phyloP scores from a whole-genome alignment of 306 rosid species.

The Mimosa bimucronata region DNA sequence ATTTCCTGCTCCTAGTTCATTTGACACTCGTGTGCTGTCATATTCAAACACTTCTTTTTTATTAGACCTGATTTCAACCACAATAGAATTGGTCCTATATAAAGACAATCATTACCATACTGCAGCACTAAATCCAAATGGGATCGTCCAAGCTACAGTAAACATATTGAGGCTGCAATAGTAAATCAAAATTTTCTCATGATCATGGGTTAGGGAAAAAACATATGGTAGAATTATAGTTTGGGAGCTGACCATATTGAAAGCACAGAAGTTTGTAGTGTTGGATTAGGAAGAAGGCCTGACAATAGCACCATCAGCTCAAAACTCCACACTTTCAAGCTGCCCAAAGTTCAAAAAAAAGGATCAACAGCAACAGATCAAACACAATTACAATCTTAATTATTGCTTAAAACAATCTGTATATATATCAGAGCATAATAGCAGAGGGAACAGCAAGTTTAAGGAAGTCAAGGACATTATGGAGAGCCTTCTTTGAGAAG shows the following conservation, averaged over 20 bases:
- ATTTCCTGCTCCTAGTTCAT: not conserved
- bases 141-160: conserved; percentile 54
- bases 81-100: not conserved
- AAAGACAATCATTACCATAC: not conserved
- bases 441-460: conserved; percentile 68
- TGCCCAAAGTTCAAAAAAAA: no score
- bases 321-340: conserved; percentile 60
- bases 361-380: conserved; percentile 35
- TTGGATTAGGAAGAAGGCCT: conserved; percentile 63
- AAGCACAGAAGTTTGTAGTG: conserved; percentile 53
- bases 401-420: not conserved
- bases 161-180: conserved; percentile 55
- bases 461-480: conserved; percentile 46
- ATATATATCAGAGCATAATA: conserved; percentile 62
- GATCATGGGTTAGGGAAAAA: not conserved
- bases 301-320: conserved; percentile 57
- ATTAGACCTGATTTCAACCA: not conserved
- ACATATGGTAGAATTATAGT: not conserved
- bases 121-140: conserved; percentile 47
- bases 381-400: not conserved
- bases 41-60: no score
- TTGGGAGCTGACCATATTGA: conserved; percentile 14
- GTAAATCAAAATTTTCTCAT: not conserved
- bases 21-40: not conserved
- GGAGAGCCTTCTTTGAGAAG: conserved; percentile 52